phyloP scores from a whole-genome alignment of 75 land plant genomes.

The Picea glauca region DNA sequence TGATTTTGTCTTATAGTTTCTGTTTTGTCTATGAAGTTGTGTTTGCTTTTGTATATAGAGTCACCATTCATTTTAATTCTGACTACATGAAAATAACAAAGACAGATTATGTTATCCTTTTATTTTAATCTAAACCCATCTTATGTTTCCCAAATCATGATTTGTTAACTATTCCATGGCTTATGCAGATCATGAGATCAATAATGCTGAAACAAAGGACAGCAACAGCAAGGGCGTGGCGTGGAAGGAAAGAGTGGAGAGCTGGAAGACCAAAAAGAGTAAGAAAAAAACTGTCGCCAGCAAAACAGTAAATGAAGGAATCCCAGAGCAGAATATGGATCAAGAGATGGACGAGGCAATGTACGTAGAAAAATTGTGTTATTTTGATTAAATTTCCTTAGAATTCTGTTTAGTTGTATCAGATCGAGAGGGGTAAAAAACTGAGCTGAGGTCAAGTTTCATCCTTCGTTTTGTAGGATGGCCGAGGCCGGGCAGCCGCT shows the following conservation, averaged over 20 bases:
- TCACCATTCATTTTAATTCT: too few species aligned
- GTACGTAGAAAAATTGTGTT: not conserved
- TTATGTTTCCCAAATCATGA: too few species aligned
- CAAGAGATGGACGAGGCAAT: slow-evolving; percentile 1
- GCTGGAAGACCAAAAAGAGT: slow-evolving; percentile 84
- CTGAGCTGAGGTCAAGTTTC: not conserved
- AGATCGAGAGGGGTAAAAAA: not conserved
- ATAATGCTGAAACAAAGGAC: not conserved
- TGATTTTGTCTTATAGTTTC: too few species aligned
- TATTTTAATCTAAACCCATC: too few species aligned
- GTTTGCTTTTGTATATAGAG: too few species aligned
- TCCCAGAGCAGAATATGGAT: not conserved
- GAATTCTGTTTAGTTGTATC: not conserved
- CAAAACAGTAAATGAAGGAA: slow-evolving; percentile 19
- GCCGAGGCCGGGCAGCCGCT: slow-evolving; percentile 72
- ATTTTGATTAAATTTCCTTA: not conserved
- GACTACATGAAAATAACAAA: too few species aligned
- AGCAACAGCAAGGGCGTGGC: slow-evolving; percentile 45
- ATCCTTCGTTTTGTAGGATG: slow-evolving; percentile 28
- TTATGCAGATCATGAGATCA: too few species aligned
- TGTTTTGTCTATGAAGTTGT: too few species aligned
- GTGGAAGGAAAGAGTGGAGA: slow-evolving; percentile 98
- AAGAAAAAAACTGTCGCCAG: slow-evolving; percentile 38
- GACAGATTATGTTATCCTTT: too few species aligned
- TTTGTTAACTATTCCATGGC: too few species aligned